Conservation (phyloP, 1,284 basidiomycete species). For the Malassezia brasiliensis region DNA sequence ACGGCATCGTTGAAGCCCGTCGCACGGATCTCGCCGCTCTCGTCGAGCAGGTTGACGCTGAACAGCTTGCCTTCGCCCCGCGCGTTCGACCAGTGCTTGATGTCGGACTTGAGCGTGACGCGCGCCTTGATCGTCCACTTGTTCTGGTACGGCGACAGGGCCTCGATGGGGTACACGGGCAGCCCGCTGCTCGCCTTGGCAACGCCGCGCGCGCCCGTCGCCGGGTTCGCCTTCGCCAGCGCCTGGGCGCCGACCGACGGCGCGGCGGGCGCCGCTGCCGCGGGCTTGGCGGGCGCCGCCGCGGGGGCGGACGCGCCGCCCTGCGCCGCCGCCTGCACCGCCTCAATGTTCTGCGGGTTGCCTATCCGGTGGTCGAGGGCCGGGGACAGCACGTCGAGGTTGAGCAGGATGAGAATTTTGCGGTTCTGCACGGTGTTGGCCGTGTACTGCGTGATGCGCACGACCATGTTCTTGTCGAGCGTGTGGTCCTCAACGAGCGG, state of each 20-base stretch:
- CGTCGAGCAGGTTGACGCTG: conserved; percentile 85
- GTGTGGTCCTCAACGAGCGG: conserved; percentile 61
- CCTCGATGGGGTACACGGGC: conserved; percentile 76
- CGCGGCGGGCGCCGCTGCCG: neutral
- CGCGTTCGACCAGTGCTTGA: conserved; percentile 78
- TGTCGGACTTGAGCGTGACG: conserved; percentile 78
- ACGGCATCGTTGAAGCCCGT: conserved; percentile 85
- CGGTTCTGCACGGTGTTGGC: conserved; percentile 69
- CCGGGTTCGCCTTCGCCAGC: conserved; percentile 4
- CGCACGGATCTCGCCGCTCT: conserved; percentile 55
- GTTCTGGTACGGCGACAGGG: conserved; percentile 91
- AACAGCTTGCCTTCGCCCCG: conserved; percentile 93
- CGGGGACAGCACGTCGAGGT: conserved; percentile 52
- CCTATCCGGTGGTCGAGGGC: conserved; percentile 32
- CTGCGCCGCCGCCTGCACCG: conserved; percentile 9
- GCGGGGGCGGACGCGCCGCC: neutral
- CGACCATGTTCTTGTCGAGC: conserved; percentile 64
- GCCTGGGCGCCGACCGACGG: conserved; percentile 15
- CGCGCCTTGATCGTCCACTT: conserved; percentile 93
- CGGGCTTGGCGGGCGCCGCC: conserved; percentile 1
- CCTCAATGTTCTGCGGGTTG: conserved; percentile 32
- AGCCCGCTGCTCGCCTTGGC: conserved; percentile 32
- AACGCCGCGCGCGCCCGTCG: conserved; percentile 18
- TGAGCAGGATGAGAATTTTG: conserved; percentile 77
- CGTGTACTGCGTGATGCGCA: conserved; percentile 66